A percentile compares a stretch with the other conserved stretches of the same genome.
These are phyloP conservation scores for Balansia obtecta DNA, from an alignment of 2,329 filamentous ascomycete species.

Conservation along the genomic window DNA sequence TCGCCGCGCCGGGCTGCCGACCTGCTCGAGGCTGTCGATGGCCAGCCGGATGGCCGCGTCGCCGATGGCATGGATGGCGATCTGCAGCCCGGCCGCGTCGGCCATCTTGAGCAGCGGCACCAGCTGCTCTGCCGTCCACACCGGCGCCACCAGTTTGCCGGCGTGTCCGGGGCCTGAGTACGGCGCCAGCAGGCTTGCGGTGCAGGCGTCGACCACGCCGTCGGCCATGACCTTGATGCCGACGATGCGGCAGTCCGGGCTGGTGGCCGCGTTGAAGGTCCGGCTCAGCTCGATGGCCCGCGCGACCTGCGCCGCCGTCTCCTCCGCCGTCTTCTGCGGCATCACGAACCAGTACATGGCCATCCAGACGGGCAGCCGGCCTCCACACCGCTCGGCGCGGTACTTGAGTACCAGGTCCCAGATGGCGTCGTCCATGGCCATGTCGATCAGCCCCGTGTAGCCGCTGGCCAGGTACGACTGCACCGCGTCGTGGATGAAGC, in stretches of 20 bases:
- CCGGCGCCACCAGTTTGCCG: conserved; percentile 30
- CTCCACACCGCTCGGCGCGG: conserved; percentile 8
- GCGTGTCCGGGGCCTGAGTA: conserved; percentile 35
- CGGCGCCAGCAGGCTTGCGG: conserved; percentile 43
- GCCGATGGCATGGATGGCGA: conserved; percentile 51
- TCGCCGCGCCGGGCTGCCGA: conserved; percentile 30
- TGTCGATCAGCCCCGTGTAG: conserved; percentile 32
- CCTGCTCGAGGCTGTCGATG: conserved; percentile 34
- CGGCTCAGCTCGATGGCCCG: conserved; percentile 23
- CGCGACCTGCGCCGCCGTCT: conserved; percentile 24
- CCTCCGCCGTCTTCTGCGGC: conserved; percentile 7
- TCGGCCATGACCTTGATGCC: conserved; percentile 54
- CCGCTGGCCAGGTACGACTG: conserved; percentile 26
- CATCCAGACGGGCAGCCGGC: neutral
- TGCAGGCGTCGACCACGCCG: conserved; percentile 51
- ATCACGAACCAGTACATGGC: neutral
- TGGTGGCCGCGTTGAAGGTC: conserved; percentile 18
- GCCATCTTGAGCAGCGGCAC: conserved; percentile 39
- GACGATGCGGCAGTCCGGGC: conserved; percentile 33
- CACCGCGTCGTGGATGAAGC: conserved; percentile 24
- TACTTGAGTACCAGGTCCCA: conserved; percentile 26
- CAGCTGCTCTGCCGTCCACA: conserved; percentile 39
- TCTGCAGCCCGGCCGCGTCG: conserved; percentile 39
- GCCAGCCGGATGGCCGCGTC: conserved; percentile 44
- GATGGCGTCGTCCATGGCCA: conserved; percentile 34